Evolutionary conservation across 805 yeast species (phyloP), one percentile per base, ranked within the genome.

Genomic region (Candida odintsovae): DNA sequence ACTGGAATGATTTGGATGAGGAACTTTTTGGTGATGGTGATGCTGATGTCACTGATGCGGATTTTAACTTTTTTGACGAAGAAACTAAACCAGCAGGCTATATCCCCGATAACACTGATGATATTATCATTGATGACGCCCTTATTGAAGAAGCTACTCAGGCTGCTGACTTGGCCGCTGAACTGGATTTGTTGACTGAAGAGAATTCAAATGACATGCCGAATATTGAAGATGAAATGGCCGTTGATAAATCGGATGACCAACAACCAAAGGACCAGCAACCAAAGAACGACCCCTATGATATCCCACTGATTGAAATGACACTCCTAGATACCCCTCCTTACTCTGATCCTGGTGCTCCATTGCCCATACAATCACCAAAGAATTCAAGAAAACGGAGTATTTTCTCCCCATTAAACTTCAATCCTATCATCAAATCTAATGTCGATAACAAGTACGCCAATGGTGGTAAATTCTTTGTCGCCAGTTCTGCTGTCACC

Each of bases 391-490:
- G 62, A 42, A 68, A 63, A 43, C 76, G 68, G 47, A 86, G 96
- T 38, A 79, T 83, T 0, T 90, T 89, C 64, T 86, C 96, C 0
- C 95, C 96, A 0, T 69, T 90, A 38, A 73, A 76, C 38, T 90
- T 90, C 66, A 85, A 87, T 56, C 96, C 96, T 0, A 75, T 83
- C 18, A 84, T 88, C 45, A 82, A 80, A 47, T 76, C 78, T 41
- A 80, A 77, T 48, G 82, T 92, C 36, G 98, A 92, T 60, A 80
- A 86, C 47, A 92, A 92, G 58, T 92, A 92, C 57, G 83, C 83
- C 12, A 75, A 76, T 52, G 99, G 99, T 6, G 99, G 99, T 2
- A 86, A 90, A 58, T 92, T 86, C 60, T 90, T 82, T 59, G 87
- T 86, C 15, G 49, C 56, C 6, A 42, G 35, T 6, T 48, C 47